These are phyloP conservation scores for Aspergillus costaricaensis DNA, from an alignment of 2,329 filamentous ascomycete species.

Conservation along the genomic window DNA sequence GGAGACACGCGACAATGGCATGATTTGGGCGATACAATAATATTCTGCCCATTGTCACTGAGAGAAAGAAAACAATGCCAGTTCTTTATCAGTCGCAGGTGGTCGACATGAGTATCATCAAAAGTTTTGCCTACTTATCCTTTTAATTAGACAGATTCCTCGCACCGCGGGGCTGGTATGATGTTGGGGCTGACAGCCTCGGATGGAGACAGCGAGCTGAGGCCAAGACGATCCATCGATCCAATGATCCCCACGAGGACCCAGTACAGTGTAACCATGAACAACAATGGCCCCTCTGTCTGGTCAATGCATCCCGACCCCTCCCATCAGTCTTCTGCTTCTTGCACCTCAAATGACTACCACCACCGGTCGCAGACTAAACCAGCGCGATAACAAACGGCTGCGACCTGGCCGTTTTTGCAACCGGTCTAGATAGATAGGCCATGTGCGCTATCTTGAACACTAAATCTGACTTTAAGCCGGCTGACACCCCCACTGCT, in stretches of 20 bases:
- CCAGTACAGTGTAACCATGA: not conserved
- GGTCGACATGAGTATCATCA: no score
- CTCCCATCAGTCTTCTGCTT: not conserved
- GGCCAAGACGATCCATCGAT: no score
- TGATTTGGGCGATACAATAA: not conserved
- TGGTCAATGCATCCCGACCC: not conserved
- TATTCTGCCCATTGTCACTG: not conserved
- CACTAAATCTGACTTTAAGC: not conserved
- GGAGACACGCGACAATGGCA: not conserved
- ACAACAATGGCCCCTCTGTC: not conserved
- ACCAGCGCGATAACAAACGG: not conserved
- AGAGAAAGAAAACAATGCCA: not conserved
- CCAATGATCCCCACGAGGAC: no score
- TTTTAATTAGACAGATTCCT: no score
- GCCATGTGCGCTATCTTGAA: not conserved
- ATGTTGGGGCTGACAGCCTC: no score
- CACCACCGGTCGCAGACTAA: not conserved
- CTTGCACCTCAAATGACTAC: no score
- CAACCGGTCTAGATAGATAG: not conserved
- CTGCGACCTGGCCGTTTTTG: not conserved
- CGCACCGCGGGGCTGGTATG: no score
- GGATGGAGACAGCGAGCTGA: no score
- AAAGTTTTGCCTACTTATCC: accelerated
- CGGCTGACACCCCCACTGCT: not conserved
- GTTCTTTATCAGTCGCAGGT: not conserved